These are phyloP conservation scores for Saccharum hybrid DNA, from an alignment of 202 grass and related monocot genomes.

Conservation along the genomic window DNA sequence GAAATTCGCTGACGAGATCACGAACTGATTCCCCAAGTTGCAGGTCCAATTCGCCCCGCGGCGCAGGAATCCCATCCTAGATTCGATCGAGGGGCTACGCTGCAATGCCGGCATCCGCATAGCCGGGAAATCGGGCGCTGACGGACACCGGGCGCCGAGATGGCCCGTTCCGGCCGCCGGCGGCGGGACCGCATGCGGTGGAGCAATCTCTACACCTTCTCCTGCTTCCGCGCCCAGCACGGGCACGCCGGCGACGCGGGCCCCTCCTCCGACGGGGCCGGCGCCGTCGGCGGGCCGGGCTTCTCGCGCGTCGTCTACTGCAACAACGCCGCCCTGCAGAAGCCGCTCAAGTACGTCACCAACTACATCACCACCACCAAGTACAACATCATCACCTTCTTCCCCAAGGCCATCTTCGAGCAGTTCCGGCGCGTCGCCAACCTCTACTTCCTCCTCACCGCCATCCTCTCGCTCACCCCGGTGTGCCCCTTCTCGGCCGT, in stretches of 20 bases:
- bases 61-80: conserved; percentile 24
- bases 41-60: conserved; percentile 44
- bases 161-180: conserved; percentile 63
- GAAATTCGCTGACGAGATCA: conserved; percentile 31
- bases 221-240: conserved; percentile 57
- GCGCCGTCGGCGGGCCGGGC: conserved; percentile 67
- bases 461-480: conserved; percentile 87
- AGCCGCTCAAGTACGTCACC: conserved; percentile 75
- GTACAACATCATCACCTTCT: conserved; percentile 90
- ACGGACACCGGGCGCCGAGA: conserved; percentile 46
- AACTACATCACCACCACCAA: conserved; percentile 98
- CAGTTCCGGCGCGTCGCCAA: conserved; percentile 98
- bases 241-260: conserved; percentile 38
- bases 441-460: conserved; percentile 92
- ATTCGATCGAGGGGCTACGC: conserved; percentile 34
- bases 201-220: conserved; percentile 95
- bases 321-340: conserved; percentile 74
- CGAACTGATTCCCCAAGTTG: conserved; percentile 32
- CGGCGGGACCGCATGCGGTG: conserved; percentile 83
- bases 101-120: conserved; percentile 44
- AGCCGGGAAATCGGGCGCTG: conserved; percentile 40
- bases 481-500: conserved; percentile 77
- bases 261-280: conserved; percentile 15
- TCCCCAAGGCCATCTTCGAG: conserved; percentile 97
- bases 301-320: conserved; percentile 88